Evolutionary conservation across 441 rosid genomes (phyloP).

Genomic region (Adansonia rubrostipa): DNA sequence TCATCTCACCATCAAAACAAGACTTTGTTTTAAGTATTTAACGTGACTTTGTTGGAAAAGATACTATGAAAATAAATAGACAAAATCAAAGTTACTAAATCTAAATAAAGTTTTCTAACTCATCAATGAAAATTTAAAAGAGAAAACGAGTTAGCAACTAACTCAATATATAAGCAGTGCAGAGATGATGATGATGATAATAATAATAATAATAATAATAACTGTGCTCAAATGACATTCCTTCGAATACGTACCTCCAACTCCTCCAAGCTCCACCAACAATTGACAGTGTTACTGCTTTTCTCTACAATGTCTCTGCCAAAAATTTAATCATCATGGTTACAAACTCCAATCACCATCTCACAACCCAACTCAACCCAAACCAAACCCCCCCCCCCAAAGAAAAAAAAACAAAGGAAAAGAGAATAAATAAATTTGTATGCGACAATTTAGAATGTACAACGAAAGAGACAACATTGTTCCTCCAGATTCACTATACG

Average conservation of each 20-base stretch:
- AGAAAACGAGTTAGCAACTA: too few relatives aligned
- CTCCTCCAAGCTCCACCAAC: constrained; percentile 22
- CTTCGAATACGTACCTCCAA: constrained; percentile 16
- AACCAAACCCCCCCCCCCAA: not conserved
- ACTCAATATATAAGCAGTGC: too few relatives aligned
- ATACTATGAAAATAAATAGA: too few relatives aligned
- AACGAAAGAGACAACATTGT: constrained; percentile 34
- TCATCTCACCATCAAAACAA: too few relatives aligned
- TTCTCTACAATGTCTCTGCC: constrained; percentile 28
- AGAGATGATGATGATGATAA: too few relatives aligned
- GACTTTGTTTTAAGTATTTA: too few relatives aligned
- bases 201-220: not conserved
- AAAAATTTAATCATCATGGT: constrained; percentile 24
- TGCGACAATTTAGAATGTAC: constrained; percentile 61
- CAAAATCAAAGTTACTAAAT: too few relatives aligned
- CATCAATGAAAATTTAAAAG: too few relatives aligned
- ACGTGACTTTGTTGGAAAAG: too few relatives aligned
- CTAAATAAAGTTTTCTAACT: too few relatives aligned
- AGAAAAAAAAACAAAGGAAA: not conserved
- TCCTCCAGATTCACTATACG: constrained; percentile 14
- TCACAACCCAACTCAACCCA: not conserved
- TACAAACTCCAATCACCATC: constrained; percentile 34
- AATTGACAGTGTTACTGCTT: constrained; percentile 31
- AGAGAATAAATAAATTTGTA: constrained; percentile 31
- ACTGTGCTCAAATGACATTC: not conserved